Conservation (phyloP, 169 alveolate genomes). For the Babesia ovata region DNA sequence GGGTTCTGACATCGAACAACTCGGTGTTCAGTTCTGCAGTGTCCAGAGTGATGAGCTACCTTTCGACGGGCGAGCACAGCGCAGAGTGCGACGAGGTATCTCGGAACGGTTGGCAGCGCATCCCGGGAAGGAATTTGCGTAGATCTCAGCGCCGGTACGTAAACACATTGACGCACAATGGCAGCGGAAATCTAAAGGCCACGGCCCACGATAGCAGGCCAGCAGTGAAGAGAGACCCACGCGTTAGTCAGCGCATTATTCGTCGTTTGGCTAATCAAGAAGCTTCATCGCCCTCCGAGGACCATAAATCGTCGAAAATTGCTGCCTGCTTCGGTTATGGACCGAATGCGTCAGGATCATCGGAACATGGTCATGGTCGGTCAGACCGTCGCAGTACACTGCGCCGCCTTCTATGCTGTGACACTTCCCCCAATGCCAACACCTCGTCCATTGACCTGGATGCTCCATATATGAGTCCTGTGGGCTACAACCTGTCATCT, state of each 20-base stretch:
- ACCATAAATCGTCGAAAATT: too few species aligned
- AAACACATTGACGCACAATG: background rate
- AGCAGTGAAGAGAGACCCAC: background rate
- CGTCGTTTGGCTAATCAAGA: background rate
- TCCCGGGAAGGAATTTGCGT: background rate
- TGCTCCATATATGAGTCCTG: background rate
- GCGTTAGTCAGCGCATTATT: background rate
- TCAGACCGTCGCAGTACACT: background rate
- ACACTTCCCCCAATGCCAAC: background rate
- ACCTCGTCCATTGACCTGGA: background rate
- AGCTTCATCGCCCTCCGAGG: background rate
- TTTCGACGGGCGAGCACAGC: constrained; percentile 21
- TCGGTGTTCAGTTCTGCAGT: background rate
- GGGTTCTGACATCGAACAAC: constrained; percentile 12
- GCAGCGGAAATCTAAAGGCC: background rate
- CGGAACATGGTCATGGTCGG: background rate
- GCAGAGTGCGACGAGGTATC: constrained; percentile 14
- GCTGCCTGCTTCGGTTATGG: background rate
- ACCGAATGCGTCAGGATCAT: too few species aligned
- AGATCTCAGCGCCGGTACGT: background rate
- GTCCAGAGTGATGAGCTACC: constrained; percentile 12
- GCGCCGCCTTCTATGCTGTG: background rate
- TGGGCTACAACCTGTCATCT: constrained; percentile 41
- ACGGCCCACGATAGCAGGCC: too few species aligned
- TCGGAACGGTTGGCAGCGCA: constrained; percentile 22